A percentile compares a stretch with the other conserved stretches of the same genome.
Evolutionary conservation across 768 basidiomycete species (phyloP).

Genomic region (Tulasnella sp.): DNA sequence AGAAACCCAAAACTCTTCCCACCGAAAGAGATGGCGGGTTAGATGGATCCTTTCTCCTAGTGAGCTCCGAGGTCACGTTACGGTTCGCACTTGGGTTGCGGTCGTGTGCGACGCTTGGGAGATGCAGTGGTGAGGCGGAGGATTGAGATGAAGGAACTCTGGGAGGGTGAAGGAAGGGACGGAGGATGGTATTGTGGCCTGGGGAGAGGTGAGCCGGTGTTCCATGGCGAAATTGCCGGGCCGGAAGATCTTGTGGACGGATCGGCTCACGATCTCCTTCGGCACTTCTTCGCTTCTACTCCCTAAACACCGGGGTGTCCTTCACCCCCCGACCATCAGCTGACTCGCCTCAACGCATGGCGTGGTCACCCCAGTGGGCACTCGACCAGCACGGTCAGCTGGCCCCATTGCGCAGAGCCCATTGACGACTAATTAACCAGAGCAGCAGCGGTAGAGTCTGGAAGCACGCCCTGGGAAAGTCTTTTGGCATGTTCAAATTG

Average conservation of each 20-base stretch:
- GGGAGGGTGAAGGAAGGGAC: not conserved
- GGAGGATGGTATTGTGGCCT: constrained; percentile 8
- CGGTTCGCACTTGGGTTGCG: not conserved
- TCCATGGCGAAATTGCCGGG: constrained; percentile 14
- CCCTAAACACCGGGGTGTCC: not conserved
- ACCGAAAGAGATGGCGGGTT: not conserved
- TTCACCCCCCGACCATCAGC: not conserved
- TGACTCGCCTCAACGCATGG: not conserved
- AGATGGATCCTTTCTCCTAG: not conserved
- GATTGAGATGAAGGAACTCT: not conserved
- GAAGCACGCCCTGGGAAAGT: not conserved
- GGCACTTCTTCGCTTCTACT: constrained; percentile 11
- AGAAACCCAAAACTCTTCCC: not conserved
- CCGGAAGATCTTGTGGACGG: constrained; percentile 11
- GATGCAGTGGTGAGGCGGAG: not conserved
- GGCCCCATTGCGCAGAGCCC: not conserved
- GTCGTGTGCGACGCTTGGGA: not conserved
- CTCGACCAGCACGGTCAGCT: not conserved
- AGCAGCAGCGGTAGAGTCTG: not conserved
- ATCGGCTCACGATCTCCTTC: constrained; percentile 9
- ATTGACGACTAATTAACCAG: not conserved
- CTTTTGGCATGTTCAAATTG: not conserved
- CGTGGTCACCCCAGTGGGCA: not conserved
- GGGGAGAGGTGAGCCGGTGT: not conserved
- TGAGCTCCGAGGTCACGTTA: not conserved